Base-by-base conservation (phyloP, 2,329 filamentous ascomycete genomes). In the Cladophialophora bantiana region DNA sequence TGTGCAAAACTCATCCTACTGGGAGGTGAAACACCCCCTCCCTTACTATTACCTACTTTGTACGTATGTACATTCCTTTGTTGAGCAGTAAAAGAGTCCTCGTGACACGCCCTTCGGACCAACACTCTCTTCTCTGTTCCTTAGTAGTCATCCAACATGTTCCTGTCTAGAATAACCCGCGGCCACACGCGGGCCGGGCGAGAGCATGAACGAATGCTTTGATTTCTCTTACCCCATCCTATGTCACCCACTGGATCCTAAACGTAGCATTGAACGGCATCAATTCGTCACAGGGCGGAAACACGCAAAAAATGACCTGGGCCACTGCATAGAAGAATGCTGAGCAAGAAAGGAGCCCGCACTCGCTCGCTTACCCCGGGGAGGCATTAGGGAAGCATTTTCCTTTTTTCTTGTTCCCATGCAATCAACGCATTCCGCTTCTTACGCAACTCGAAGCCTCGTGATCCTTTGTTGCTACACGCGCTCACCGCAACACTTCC, bases 191-290 rank as follows among this genome's bases (percentile, higher is more conserved):
- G 26, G 26, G 3, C 26, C 26, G 7, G 20, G 50, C 50, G 9
- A 53, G 3, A 2, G 32, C 50, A 15, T 15, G 5, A 18, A 53
- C 32, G 50, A 53, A 31, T 53, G 50, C 12, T 12, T n/a, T 38
- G 6, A 12, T 61, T 61, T 61, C 59, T 40, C 50, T 61, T 61
- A 54, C 59, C 34, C 59, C 36, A 61, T 61, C 3, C 58, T n/a
- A 60, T 26, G 26, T 26, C 26, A 53, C 42, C 35, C 10, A 26
- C 4, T n/a, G 40, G 31, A 12, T 13, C 48, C 12, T 13, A n/a
- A 20, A 62, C 48, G 59, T 62, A 50, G 50, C 59, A 62, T 62
- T 55, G 26, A 26, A 26, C 26, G 26, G 26, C 26, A 26, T 26
- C 26, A 26, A 26, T 26, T 26, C 26, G 50, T 62, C 59, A 62